Percentiles rank a stretch among this genome's conserved stretches.
phyloP scores from a whole-genome alignment of 768 basidiomycete genomes.

The Hemileccinum rubropunctum region DNA sequence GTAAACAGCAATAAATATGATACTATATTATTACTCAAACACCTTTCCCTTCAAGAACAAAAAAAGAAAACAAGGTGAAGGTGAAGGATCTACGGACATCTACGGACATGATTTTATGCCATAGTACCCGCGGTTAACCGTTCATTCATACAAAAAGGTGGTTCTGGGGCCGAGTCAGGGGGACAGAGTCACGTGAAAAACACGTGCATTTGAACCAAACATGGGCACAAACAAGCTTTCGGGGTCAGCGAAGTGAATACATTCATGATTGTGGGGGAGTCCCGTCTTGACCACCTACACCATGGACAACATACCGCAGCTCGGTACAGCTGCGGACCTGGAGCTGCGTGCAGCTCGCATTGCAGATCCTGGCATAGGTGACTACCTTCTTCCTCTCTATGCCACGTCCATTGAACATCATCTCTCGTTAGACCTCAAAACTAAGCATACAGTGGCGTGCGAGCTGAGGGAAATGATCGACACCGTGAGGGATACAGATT shows the following conservation, averaged over 20 bases:
- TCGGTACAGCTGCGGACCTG: slow-evolving; percentile 53
- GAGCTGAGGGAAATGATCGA: slow-evolving; percentile 84
- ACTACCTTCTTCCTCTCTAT: slow-evolving; percentile 11
- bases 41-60: too few relatives aligned
- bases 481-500: slow-evolving; percentile 72
- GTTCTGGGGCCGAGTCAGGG: not conserved
- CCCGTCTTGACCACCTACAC: slow-evolving; percentile 6
- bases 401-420: not conserved
- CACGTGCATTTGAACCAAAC: slow-evolving; percentile 34
- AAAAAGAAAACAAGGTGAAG: too few relatives aligned
- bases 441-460: slow-evolving; percentile 65
- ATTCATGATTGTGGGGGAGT: not conserved
- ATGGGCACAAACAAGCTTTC: slow-evolving; percentile 31
- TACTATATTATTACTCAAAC: too few relatives aligned
- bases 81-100: too few relatives aligned
- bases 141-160: too few relatives aligned
- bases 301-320: slow-evolving; percentile 46
- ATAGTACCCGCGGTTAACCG: too few relatives aligned
- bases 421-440: slow-evolving; percentile 57
- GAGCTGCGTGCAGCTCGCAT: slow-evolving; percentile 71
- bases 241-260: slow-evolving; percentile 17
- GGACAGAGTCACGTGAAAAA: slow-evolving; percentile 23
- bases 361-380: slow-evolving; percentile 73
- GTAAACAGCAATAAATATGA: slow-evolving; percentile 19
- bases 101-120: too few relatives aligned